Base-by-base conservation (phyloP, 257 asterid genomes). In the Capsicum baccatum region DNA sequence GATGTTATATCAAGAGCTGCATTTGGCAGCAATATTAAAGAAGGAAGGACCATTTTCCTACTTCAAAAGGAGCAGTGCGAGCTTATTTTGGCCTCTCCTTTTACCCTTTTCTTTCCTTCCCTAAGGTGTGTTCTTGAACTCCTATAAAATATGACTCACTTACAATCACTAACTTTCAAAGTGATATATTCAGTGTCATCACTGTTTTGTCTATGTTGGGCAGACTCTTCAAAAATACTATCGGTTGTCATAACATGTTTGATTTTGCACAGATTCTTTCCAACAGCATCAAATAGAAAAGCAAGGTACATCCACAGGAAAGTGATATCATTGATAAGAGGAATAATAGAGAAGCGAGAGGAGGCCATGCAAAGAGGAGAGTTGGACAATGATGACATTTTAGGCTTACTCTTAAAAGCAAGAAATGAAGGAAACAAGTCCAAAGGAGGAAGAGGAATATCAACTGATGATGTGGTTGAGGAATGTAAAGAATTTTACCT, bases 401-500 rank as follows among this genome's bases (percentile, higher is more conserved):
- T 86, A 69, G 83, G 89, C 19, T 73, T 84, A 81, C 83, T 86
- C 59, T 9, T 86, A 17, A 83, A 83, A 44, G 64, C 82, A 47
- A 63, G 80, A 83, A 48, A 48, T 35, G 63, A 79, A 35, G 54
- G 16, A 0, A 69, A 69, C 33, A 39, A 16, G 33, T 39, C 79
- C 16, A 39, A 69, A 39, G 7, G 19, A 48, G 59, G 81, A 11
- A 63, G 62, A 56, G 33, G 71, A 15, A 56, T 86, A 78, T 59
- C 86, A 2, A 83, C 68, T 5, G 80, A 79, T 7, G 88, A 86
- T 58, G 84, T 86, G 44, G 68, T 86, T 14, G 88, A 86, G 83
- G 88, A 83, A 52, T 86, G 86, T 64, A 86, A 86, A 39, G 64
- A 83, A 71, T 86, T 86, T 84, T 83, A 86, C 80, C 60, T 86